phyloP scores from a whole-genome alignment of 163 green algal genomes.

The Dunaliella salina region DNA sequence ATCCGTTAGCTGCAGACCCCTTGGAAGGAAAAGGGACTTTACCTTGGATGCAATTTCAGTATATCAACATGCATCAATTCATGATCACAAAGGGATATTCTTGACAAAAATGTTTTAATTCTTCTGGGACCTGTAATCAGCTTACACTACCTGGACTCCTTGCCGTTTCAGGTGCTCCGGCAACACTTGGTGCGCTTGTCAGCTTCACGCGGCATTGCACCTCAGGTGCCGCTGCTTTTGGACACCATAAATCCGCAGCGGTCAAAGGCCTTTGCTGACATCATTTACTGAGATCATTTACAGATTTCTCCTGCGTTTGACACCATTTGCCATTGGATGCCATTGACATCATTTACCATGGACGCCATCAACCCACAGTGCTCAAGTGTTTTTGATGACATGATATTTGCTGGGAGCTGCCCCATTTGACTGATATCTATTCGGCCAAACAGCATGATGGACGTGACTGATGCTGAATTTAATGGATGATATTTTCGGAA shows the following conservation, averaged over 20 bases:
- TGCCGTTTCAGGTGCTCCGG: neutral
- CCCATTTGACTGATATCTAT: no score
- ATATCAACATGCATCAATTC: neutral
- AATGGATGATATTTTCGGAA: no score
- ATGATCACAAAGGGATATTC: neutral
- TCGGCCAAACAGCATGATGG: no score
- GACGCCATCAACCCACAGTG: no score
- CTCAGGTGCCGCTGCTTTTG: constrained; percentile 34
- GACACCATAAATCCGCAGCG: constrained; percentile 15
- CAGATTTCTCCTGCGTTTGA: no score
- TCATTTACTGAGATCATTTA: constrained; percentile 46
- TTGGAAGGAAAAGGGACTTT: no score
- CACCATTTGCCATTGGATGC: no score
- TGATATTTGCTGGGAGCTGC: no score
- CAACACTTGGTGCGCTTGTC: neutral
- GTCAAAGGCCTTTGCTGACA: constrained; percentile 45
- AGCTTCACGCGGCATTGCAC: neutral
- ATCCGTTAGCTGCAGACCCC: no score
- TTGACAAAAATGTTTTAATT: neutral
- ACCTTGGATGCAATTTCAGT: neutral
- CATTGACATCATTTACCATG: no score
- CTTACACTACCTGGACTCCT: neutral
- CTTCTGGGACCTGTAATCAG: neutral
- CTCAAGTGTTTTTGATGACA: no score
- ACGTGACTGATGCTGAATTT: no score